Evolutionary conservation across 1,284 basidiomycete species (phyloP).

Genomic region (Naganishia sp.): DNA sequence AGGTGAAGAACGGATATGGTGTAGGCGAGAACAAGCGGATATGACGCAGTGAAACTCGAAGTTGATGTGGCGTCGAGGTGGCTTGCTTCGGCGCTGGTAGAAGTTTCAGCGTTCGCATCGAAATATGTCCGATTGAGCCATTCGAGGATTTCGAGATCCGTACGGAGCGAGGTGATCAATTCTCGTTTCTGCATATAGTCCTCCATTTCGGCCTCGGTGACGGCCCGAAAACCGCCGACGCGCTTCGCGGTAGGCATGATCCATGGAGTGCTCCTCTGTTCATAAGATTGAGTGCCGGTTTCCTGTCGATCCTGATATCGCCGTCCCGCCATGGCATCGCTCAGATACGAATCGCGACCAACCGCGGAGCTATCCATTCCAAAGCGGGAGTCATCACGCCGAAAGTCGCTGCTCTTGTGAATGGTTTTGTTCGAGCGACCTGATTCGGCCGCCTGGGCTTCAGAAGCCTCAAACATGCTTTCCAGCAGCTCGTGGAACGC

Average conservation of each 20-base stretch:
- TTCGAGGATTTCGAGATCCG: conserved; percentile 69
- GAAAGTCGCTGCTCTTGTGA: not conserved
- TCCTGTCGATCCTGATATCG: not conserved
- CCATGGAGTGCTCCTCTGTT: not conserved
- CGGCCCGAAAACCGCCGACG: conserved; percentile 1
- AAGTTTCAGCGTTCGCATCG: conserved; percentile 52
- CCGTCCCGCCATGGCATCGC: conserved; percentile 4
- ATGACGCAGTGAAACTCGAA: conserved; percentile 53
- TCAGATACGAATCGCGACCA: conserved; percentile 14
- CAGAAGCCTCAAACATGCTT: conserved; percentile 26
- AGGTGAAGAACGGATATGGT: conserved; percentile 74
- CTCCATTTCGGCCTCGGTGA: conserved; percentile 16
- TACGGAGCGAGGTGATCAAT: conserved; percentile 68
- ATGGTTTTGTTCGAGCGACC: not conserved
- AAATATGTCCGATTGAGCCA: conserved; percentile 77
- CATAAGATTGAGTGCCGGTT: not conserved
- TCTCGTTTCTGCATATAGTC: conserved; percentile 61
- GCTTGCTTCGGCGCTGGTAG: conserved; percentile 36
- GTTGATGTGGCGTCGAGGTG: conserved; percentile 32
- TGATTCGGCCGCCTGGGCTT: conserved; percentile 8
- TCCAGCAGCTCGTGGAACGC: conserved; percentile 26
- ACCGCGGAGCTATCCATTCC: not conserved
- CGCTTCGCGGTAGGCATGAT: conserved; percentile 10
- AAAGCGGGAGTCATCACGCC: conserved; percentile 1
- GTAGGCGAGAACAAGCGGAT: conserved; percentile 70